Conservation (phyloP, 345 rosid genomes). For the Acer saccharum region DNA sequence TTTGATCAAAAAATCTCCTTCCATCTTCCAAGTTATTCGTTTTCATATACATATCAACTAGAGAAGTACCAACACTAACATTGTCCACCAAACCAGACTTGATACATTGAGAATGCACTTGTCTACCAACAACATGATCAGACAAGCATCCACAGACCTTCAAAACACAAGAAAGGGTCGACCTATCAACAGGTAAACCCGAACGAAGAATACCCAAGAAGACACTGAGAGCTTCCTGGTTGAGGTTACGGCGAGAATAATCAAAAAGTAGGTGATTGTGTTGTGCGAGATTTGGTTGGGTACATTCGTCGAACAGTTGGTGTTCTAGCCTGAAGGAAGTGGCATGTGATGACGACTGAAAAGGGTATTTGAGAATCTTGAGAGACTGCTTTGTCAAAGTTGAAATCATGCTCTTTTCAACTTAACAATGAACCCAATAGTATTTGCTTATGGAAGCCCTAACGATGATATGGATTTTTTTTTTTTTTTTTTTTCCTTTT, state of each 20-base stretch:
- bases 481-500: too few relatives aligned
- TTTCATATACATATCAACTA: slow-evolving; percentile 79
- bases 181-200: slow-evolving; percentile 53
- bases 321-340: slow-evolving; percentile 18
- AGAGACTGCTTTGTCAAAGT: slow-evolving; percentile 9
- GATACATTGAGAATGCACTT: slow-evolving; percentile 57
- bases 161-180: slow-evolving; percentile 62
- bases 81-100: slow-evolving; percentile 63
- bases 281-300: slow-evolving; percentile 25
- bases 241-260: slow-evolving; percentile 51
- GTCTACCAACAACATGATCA: slow-evolving; percentile 55
- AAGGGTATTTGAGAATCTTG: slow-evolving; percentile 15
- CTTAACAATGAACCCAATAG: background rate
- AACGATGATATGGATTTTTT: too few relatives aligned
- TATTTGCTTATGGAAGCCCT: background rate
- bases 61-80: slow-evolving; percentile 77
- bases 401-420: slow-evolving; percentile 18
- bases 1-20: slow-evolving; percentile 59
- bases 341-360: background rate
- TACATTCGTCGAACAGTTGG: slow-evolving; percentile 54
- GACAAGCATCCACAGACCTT: slow-evolving; percentile 62
- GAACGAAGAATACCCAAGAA: slow-evolving; percentile 51
- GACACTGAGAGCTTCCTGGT: slow-evolving; percentile 53
- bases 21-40: slow-evolving; percentile 52
- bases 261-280: slow-evolving; percentile 51